Evolutionary conservation across 768 basidiomycete genomes (phyloP).

Genomic region (Pleurotus djamor): DNA sequence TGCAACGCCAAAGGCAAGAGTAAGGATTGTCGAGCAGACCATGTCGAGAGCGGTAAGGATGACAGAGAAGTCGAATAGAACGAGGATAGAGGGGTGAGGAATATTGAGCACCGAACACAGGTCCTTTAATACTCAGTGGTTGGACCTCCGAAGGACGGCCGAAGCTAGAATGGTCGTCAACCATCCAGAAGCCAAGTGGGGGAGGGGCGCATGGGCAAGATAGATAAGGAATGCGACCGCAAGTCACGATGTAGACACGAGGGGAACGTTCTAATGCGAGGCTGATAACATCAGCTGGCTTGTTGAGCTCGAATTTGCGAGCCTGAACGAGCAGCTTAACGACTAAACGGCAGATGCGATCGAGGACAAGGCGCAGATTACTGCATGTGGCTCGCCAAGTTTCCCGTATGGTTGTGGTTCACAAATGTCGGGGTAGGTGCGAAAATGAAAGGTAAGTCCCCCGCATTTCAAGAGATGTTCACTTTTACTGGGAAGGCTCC

Average conservation of each 20-base stretch:
- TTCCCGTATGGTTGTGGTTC: background rate
- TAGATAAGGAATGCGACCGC: background rate
- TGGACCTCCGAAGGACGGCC: slow-evolving; percentile 4
- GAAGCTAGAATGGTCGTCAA: background rate
- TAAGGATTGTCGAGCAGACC: slow-evolving; percentile 1
- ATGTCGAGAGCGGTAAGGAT: background rate
- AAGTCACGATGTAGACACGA: background rate
- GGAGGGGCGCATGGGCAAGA: background rate
- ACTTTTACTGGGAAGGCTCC: too few relatives aligned
- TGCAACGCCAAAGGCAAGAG: slow-evolving; percentile 1
- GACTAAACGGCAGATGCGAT: slow-evolving; percentile 5
- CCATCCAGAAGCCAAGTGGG: slow-evolving; percentile 1
- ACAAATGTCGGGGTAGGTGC: too few relatives aligned
- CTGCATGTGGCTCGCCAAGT: background rate
- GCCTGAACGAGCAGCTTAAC: slow-evolving; percentile 1
- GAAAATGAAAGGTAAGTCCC: too few relatives aligned
- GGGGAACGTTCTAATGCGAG: background rate
- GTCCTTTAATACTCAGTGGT: background rate
- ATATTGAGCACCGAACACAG: background rate
- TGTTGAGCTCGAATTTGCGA: background rate
- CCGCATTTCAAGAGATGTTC: too few relatives aligned
- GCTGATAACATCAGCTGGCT: background rate
- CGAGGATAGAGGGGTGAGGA: background rate
- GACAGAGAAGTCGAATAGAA: background rate
- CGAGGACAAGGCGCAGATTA: background rate